Percentiles rank a stretch among this genome's conserved stretches.
phyloP scores from a whole-genome alignment of 129 eudicot genomes.

The Gnaphalium uliginosum region DNA sequence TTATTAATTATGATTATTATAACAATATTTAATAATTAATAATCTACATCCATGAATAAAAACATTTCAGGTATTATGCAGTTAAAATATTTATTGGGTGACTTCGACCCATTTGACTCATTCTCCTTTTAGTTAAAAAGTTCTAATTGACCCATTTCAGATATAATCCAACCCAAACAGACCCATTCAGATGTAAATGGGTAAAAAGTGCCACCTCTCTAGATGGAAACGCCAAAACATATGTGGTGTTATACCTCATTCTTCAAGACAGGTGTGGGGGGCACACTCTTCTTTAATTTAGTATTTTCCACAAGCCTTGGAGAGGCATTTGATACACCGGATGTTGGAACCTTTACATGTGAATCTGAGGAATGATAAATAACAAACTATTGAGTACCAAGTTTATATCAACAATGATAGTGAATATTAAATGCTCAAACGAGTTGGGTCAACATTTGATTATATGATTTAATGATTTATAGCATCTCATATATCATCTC shows the following conservation, averaged over 20 bases:
- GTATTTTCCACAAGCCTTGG: conserved; percentile 30
- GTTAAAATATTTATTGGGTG: not conserved
- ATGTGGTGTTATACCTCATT: conserved; percentile 32
- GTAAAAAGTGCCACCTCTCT: not conserved
- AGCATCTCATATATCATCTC: not conserved
- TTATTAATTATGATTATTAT: not conserved
- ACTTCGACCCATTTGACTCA: not conserved
- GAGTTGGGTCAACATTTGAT: not conserved
- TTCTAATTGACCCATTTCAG: not conserved
- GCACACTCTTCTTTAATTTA: conserved; percentile 28
- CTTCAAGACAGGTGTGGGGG: conserved; percentile 25
- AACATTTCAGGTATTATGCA: not conserved
- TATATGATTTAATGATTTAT: not conserved
- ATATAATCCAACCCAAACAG: not conserved
- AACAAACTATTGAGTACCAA: not conserved
- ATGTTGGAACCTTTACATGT: conserved; percentile 32
- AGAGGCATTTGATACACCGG: conserved; percentile 24
- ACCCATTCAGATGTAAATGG: not conserved
- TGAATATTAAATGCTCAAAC: conserved; percentile 19
- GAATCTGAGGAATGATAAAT: conserved; percentile 28
- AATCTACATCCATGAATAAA: not conserved
- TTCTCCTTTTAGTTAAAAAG: not conserved
- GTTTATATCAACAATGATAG: not conserved
- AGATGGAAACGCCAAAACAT: not conserved
- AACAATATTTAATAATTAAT: no score